Evolutionary conservation across 139 green algal species (phyloP), one percentile per base, ranked within the genome.

Genomic region (Chlamydomonas urium): DNA sequence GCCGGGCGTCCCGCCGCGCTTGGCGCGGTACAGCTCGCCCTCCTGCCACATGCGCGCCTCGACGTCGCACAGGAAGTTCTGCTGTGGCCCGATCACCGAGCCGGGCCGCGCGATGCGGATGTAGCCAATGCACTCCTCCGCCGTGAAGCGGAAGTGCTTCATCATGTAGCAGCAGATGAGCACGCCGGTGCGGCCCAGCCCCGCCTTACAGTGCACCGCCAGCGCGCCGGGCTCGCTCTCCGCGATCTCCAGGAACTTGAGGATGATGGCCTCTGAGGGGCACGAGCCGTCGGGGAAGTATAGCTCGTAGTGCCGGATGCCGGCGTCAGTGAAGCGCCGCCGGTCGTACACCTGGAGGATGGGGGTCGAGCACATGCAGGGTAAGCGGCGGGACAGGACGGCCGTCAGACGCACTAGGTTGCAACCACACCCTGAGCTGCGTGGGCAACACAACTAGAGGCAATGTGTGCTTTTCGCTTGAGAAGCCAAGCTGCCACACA

Each of bases 111-210:
- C 90, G 1, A 97, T 76, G n/a, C 93, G 83, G 75, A 97, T 96
- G 86, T 97, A 98, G 10, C 83, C 91, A 47, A 97, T 94, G 5
- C 89, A 89, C 83, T 98, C 89, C 77, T 90, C 80, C 4, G 87
- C 83, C 2, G 81, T 91, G 79, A 97, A 94, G 23, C 81, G 74
- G 72, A 88, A 93, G 85, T 97, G 89, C 80, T 97, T 97, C 81
- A 98, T 97, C 60, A 97, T 87, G 82, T 95, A 97, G 69, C 73
- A 80, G 71, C 90, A 95, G 78, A 97, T 96, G 57, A 98, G 86
- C 47, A 97, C 81, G 24, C 89, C 89, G 0, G 93, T 98, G 61
- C 93, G 85, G n/a, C 93, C 93, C 59, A 98, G 86, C 1, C 93
- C 93, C 2, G 93, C 93, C 83, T 98, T 98, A 87, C 93, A 98